Conservation (phyloP, 2,329 filamentous ascomycete genomes). For the Camillea tinctor region DNA sequence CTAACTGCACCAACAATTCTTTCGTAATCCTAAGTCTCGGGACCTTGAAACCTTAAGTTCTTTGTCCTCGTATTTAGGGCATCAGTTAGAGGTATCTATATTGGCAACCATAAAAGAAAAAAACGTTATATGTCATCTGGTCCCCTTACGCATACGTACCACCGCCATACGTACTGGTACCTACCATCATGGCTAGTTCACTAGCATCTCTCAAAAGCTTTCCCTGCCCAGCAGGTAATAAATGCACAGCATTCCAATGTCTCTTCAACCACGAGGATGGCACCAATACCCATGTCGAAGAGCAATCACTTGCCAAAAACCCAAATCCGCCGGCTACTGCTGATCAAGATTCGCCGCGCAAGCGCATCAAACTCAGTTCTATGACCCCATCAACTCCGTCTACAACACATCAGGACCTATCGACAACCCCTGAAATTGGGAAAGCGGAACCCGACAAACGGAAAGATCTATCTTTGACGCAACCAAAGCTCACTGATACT, state of each 20-base stretch:
- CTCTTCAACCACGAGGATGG: constrained; percentile 48
- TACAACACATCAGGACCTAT: constrained; percentile 1
- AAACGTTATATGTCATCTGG: too few species aligned
- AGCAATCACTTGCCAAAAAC: constrained; percentile 3
- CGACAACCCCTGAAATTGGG: too few species aligned
- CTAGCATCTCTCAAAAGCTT: constrained; percentile 45
- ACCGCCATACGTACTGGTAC: too few species aligned
- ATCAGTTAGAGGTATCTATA: too few species aligned
- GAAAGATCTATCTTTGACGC: not conserved
- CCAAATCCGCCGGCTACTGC: constrained; percentile 3
- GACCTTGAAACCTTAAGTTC: not conserved
- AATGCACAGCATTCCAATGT: constrained; percentile 49
- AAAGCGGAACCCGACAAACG: constrained; percentile 1
- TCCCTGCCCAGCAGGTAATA: constrained; percentile 48
- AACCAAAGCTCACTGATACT: not conserved
- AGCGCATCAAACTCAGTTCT: constrained; percentile 26
- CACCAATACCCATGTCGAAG: too few species aligned
- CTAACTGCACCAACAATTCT: not conserved
- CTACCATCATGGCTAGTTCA: constrained; percentile 27
- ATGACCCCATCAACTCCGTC: constrained; percentile 7
- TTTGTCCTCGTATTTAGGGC: not conserved
- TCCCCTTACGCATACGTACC: too few species aligned
- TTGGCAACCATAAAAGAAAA: too few species aligned
- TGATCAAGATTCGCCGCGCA: constrained; percentile 23
- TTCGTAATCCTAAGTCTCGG: not conserved